Base-by-base conservation (phyloP, 768 basidiomycete genomes). In the Tulasnella sp. region DNA sequence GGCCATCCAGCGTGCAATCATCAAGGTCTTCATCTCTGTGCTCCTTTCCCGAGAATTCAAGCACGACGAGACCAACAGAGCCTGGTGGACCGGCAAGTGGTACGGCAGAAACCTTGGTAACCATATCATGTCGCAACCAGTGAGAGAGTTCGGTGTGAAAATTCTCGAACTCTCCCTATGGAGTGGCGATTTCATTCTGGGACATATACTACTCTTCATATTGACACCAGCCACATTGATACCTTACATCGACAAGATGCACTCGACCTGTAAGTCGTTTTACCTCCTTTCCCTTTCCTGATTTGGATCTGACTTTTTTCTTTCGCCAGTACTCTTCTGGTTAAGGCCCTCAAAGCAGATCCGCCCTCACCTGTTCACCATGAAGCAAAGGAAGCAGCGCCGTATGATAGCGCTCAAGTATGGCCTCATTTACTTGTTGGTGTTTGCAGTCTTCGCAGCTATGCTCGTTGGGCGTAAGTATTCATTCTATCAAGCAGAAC, bases 41-140 rank as follows among this genome's bases (percentile, higher is more conserved):
- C 90, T 92, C 77, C 70, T 98, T 32, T 84, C 91, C 34, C 83
- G 95, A 56, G 95, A 99, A 67, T 95, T 95, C 76, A 99, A 99
- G 70, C 91, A 98, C 64, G 95, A 99, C 64, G 92, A 98, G 67
- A 92, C 89, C 31, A 98, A 98, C 69, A 75, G 89, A 24, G 92
- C 92, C 5, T 99, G 93, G 93, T 99, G 95, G 95, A 93, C 92
- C 28, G 92, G 91, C 41, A 73, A 81, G 62, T 96, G 95, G 95
- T 93, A 91, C 64, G 92, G 92, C 37, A 81, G 91, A 45, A 90
- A 90, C 3, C 75, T 99, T 22, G 92, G 93, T 37, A 61, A 77
- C 4, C 82, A 89, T 63, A 90, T 83, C 37, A 86, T 93, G 79
- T 91, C 89, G n/a, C 95, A 98, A 64, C 93, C 93, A 45, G 89